phyloP scores from a whole-genome alignment of 1,284 basidiomycete genomes.

The Malassezia furfur region DNA sequence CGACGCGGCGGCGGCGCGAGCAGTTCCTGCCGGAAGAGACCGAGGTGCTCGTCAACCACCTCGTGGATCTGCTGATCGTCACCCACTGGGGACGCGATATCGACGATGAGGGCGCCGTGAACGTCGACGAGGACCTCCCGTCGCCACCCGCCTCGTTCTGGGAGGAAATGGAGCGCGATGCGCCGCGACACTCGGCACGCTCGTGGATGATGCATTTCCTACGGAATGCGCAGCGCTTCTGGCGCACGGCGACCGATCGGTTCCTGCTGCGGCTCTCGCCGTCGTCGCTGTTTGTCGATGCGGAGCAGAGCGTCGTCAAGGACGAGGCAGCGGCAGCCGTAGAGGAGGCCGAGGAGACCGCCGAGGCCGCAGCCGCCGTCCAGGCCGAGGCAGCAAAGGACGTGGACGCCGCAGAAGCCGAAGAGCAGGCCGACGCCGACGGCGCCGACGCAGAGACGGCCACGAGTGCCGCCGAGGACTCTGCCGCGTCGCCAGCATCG shows the following conservation, averaged over 20 bases:
- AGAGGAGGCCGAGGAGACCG: background rate
- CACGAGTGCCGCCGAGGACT: no score
- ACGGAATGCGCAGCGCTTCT: background rate
- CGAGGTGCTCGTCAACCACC: background rate
- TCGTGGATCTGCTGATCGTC: background rate
- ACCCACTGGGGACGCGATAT: background rate
- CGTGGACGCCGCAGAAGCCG: no score
- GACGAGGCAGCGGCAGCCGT: background rate
- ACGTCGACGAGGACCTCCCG: background rate
- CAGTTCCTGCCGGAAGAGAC: background rate
- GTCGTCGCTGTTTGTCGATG: background rate
- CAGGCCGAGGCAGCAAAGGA: no score
- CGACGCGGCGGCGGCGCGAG: background rate
- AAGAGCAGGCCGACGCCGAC: no score
- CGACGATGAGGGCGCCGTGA: background rate
- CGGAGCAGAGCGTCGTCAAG: background rate
- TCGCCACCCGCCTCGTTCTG: background rate
- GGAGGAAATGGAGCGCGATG: background rate
- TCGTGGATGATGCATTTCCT: constrained; percentile 9
- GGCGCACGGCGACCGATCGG: constrained; percentile 9
- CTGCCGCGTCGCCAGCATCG: no score
- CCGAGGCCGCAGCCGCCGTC: background rate
- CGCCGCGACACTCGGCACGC: background rate
- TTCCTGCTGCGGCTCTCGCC: constrained; percentile 1
- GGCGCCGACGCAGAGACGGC: no score